Evolutionary conservation across 2,329 filamentous ascomycete species (phyloP).

Genomic region (Ophiostoma novo-ulmi): DNA sequence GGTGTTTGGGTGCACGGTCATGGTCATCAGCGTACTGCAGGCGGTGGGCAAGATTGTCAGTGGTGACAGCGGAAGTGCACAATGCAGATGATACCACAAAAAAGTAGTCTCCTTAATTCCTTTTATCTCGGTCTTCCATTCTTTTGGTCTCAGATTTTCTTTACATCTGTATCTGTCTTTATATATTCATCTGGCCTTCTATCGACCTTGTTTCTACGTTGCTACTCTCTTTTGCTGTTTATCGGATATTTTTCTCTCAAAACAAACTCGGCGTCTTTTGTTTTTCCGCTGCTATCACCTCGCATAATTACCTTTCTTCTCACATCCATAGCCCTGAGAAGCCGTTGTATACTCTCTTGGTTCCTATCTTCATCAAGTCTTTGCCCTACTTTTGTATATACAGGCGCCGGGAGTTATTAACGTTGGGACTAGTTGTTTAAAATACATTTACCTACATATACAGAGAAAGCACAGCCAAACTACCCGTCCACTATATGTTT

Average conservation of each 20-base stretch:
- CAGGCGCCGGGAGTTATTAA: not conserved
- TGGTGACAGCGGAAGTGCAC: constrained; percentile 19
- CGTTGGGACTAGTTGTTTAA: not conserved
- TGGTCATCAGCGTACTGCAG: constrained; percentile 74
- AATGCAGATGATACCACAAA: constrained; percentile 23
- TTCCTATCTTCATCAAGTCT: not conserved
- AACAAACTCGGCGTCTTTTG: constrained; percentile 2
- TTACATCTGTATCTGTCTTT: not conserved
- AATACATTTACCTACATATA: not conserved
- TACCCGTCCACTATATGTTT: not conserved
- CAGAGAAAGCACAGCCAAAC: too few species aligned
- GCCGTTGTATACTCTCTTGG: not conserved
- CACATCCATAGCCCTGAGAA: not conserved
- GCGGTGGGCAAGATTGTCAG: constrained; percentile 62
- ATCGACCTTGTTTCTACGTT: not conserved
- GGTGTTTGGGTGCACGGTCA: constrained; percentile 71
- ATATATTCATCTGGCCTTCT: not conserved
- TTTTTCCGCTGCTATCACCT: not conserved
- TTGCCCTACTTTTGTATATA: not conserved
- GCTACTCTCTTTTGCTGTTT: not conserved
- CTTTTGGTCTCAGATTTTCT: not conserved
- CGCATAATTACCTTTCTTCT: not conserved
- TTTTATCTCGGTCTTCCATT: not conserved
- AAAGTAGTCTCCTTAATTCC: not conserved
- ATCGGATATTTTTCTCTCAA: not conserved